Evolutionary conservation across 2,329 filamentous ascomycete species (phyloP), one percentile per base, ranked within the genome.

Genomic region (Botrytis aclada): DNA sequence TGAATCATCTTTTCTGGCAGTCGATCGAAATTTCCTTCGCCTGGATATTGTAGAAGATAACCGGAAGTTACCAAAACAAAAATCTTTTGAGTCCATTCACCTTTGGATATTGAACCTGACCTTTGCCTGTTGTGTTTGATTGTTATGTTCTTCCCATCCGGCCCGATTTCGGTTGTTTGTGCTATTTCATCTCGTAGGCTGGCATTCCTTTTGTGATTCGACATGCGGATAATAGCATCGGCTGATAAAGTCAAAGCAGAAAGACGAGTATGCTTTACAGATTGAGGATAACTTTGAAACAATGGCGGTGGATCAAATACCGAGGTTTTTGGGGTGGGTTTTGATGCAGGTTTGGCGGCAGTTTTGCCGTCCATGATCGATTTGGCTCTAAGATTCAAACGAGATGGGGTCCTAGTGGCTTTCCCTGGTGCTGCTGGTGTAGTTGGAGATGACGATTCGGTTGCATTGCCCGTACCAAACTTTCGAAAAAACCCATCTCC

Each of bases 211-310:
- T 86, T 86, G 75, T 89, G 88, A 65, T 82, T 83, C 58, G 75
- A 86, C 25, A 88, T 83, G 74, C 91, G 88, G 69, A 94, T 81
- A 64, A 96, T 88, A 1, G 87, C 83, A 74, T 97, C 94, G 2
- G 91, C 87, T 1, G 92, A 88, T 18, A 92, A 82, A 2, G 87
- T 88, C 54, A 91, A 91, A 25, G 92, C 87, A 39, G 90, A 87
- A 4, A 97, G 84, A 25, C 87, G 89, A 18, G 89, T 90, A 81
- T 96, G 89, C 79, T 92, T 94, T 76, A 93, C 87, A 4, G 93
- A 90, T 81, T 97, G 94, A 0, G 93, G 92, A 80, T 94, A 97
- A 20, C 93, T 94, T 81, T 97, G 92, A 81, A 95, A 97, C 20
- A 98, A 84, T 2, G 94, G 93, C 10, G 93, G 93, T 25, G 90